These are phyloP conservation scores for Penicillium arizonense DNA, from an alignment of 495 filamentous ascomycete species.

Conservation along the genomic window DNA sequence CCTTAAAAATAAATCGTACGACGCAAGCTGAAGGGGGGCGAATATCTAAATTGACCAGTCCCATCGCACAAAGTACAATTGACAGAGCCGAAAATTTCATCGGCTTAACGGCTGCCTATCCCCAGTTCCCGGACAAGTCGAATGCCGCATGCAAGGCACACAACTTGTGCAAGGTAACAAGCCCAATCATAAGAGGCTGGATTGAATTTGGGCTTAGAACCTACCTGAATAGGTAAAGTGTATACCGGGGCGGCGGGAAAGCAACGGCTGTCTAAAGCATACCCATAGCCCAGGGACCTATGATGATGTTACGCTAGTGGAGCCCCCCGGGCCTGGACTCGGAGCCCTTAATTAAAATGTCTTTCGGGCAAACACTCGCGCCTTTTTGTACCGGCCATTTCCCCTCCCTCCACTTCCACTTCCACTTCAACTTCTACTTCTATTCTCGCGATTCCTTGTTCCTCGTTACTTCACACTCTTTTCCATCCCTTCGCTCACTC, in stretches of 20 bases:
- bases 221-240: slow-evolving; percentile 1
- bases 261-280: slow-evolving; percentile 21
- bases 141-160: slow-evolving; percentile 1
- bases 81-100: not conserved
- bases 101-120: not conserved
- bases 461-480: not conserved
- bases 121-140: not conserved
- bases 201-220: slow-evolving; percentile 4
- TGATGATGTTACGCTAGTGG: too few species aligned
- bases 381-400: slow-evolving; percentile 4
- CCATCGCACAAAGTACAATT: not conserved
- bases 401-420: not conserved
- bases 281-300: too few species aligned
- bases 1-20: too few species aligned
- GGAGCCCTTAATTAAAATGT: not conserved
- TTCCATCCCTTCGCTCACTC: not conserved
- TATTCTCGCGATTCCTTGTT: too few species aligned
- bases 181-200: not conserved
- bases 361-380: not conserved
- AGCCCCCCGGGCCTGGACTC: slow-evolving; percentile 1
- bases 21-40: not conserved
- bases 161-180: not conserved
- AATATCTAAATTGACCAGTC: slow-evolving; percentile 4
- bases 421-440: not conserved
- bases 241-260: slow-evolving; percentile 13